Percentiles rank a stretch among this genome's conserved stretches.
Evolutionary conservation across 1,139 yeast genomes (phyloP).

Genomic region (Lodderomyces parapsilosis): DNA sequence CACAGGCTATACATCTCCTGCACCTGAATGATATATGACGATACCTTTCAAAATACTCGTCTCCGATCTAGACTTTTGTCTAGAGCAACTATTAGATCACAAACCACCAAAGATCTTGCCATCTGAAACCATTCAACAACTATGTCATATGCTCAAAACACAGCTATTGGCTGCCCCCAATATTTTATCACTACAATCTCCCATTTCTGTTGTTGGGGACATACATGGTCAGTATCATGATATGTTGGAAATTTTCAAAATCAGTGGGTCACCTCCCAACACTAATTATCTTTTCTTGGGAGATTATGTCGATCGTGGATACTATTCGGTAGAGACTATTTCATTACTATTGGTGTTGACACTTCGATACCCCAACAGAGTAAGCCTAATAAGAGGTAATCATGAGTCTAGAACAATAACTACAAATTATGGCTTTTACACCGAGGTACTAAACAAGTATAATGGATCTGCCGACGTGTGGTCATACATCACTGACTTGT

Average conservation of each 20-base stretch:
- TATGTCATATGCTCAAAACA: slow-evolving; percentile 44
- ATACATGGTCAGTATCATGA: slow-evolving; percentile 98
- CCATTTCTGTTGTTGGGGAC: slow-evolving; percentile 97
- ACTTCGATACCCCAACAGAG: slow-evolving; percentile 80
- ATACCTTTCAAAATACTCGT: slow-evolving; percentile 33
- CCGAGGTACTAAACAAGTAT: slow-evolving; percentile 89
- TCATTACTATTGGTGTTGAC: slow-evolving; percentile 80
- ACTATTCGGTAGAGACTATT: slow-evolving; percentile 89
- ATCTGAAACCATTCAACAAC: slow-evolving; percentile 39
- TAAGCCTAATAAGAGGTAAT: slow-evolving; percentile 84
- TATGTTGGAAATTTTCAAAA: slow-evolving; percentile 82
- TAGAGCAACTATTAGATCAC: slow-evolving; percentile 41
- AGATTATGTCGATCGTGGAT: slow-evolving; percentile 89
- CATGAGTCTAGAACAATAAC: slow-evolving; percentile 97
- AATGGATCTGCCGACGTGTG: slow-evolving; percentile 77
- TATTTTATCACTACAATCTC: slow-evolving; percentile 78
- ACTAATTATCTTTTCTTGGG: slow-evolving; percentile 92
- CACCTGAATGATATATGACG: slow-evolving; percentile 27
- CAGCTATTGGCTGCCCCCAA: slow-evolving; percentile 50
- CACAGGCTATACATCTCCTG: not conserved
- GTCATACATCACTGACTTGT: slow-evolving; percentile 86
- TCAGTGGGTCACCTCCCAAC: slow-evolving; percentile 91
- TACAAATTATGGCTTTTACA: slow-evolving; percentile 93
- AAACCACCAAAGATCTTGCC: slow-evolving; percentile 47
- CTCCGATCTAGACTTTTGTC: slow-evolving; percentile 44